Conservation (phyloP, 441 rosid genomes). For the Croton setiger region DNA sequence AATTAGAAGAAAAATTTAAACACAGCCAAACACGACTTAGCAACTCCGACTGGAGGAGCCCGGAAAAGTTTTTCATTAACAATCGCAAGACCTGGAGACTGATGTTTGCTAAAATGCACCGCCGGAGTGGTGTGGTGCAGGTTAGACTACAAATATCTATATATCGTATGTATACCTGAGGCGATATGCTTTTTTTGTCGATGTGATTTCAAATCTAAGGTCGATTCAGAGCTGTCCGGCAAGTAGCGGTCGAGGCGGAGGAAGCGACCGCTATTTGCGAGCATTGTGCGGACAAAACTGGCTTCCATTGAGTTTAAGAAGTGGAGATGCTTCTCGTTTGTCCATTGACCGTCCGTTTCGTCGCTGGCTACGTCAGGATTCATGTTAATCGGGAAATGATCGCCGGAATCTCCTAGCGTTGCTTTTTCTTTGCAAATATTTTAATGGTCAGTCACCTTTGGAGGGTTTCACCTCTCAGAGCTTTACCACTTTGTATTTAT, state of each 20-base stretch:
- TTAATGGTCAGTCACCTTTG: background rate
- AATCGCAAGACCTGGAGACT: background rate
- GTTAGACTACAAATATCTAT: no score
- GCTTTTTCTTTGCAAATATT: background rate
- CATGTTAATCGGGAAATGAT: constrained; percentile 12
- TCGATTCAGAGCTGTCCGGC: constrained; percentile 57
- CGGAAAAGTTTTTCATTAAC: no score
- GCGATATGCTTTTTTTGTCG: constrained; percentile 21
- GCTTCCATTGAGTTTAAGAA: constrained; percentile 54
- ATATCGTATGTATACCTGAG: constrained; percentile 25
- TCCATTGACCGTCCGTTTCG: constrained; percentile 35
- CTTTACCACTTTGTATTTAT: background rate
- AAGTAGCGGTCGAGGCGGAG: constrained; percentile 54
- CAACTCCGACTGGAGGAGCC: background rate
- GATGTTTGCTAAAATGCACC: background rate
- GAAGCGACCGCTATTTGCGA: constrained; percentile 24
- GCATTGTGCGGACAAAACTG: constrained; percentile 46
- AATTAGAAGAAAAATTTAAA: background rate
- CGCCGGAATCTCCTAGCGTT: background rate
- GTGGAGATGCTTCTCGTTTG: constrained; percentile 56
- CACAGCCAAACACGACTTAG: background rate
- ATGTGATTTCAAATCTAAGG: constrained; percentile 38
- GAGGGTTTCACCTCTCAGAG: background rate
- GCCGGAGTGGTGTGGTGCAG: background rate
- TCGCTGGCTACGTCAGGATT: constrained; percentile 10